Evolutionary conservation across 2,329 filamentous ascomycete species (phyloP), one percentile per base, ranked within the genome.

Genomic region (Sarocladium oryzae): DNA sequence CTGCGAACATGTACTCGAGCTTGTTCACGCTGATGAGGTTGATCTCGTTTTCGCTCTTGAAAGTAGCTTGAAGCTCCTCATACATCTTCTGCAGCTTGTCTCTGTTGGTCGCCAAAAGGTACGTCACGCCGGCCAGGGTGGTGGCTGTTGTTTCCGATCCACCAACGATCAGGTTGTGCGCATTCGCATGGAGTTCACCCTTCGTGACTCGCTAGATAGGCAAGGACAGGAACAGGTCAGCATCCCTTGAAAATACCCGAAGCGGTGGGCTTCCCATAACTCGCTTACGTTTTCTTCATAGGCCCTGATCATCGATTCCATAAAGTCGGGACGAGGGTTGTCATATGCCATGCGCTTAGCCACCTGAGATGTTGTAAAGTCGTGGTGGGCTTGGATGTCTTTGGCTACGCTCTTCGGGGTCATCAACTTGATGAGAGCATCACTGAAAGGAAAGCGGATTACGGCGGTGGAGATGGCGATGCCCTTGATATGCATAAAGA

Each of bases 1-100:
- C 63, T 2, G 72, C 73, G 6, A 63, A 54, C 57, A 75, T 61
- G 50, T 75, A 76, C 0, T 56, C 35, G 0, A 74, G 57, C 6
- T 56, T 53, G 38, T 56, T 54, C 2, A 65, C 59, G 2, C 60
- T 60, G 10, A 54, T 53, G n/a, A 69, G 53, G 15, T 57, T 65
- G 41, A 77, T 75, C 3, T 75, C 68, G 0, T 63, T 59, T 21
- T 68, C 61, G 0, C 43, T 55, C 1, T 51, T 50, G 52, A 74
- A 76, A 0, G 61, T 35, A 0, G 60, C 56, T 0, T 71, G 69
- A 1, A 77, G 60, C 58, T 77, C 74, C 0, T 62, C 15, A 1
- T 56, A 58, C 9, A 74, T 38, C 30, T 58, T 68, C 7, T 60
- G 41, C 6, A 57, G 24, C 1, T 6, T 33, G 3, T 53, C 18